Percentiles rank a stretch among this genome's conserved stretches.
Evolutionary conservation across 169 alveolate genomes (phyloP).

Genomic region (Plasmodium reichenowi): DNA sequence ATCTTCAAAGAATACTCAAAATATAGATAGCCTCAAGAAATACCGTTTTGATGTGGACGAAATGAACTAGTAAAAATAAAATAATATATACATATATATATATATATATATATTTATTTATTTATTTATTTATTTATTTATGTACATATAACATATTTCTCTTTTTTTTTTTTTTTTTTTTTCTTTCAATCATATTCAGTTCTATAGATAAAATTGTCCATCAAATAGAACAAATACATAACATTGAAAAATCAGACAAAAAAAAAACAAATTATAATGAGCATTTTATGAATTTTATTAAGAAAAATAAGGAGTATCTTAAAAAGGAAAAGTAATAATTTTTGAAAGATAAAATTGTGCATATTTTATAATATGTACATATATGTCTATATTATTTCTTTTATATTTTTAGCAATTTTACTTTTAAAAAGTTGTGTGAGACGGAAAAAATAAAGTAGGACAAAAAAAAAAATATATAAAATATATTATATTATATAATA

Average conservation of each 20-base stretch:
- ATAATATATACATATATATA: neutral
- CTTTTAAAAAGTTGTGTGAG: constrained; percentile 34
- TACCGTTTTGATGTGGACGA: constrained; percentile 29
- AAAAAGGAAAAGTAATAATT: constrained; percentile 40
- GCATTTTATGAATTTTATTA: constrained; percentile 39
- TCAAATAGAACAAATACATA: constrained; percentile 22
- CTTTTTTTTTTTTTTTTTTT: neutral
- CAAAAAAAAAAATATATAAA: neutral
- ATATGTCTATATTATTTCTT: constrained; percentile 1
- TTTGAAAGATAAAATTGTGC: neutral
- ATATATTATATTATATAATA: neutral
- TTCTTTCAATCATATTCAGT: constrained; percentile 1
- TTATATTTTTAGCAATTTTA: constrained; percentile 16
- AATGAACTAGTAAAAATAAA: constrained; percentile 38
- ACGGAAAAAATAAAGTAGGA: constrained; percentile 53
- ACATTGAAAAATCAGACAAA: constrained; percentile 7
- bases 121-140: no score
- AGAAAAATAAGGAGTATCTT: constrained; percentile 51
- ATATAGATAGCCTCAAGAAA: constrained; percentile 1
- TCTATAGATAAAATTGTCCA: constrained; percentile 65
- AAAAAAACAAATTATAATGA: constrained; percentile 21
- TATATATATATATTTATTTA: neutral
- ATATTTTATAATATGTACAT: neutral
- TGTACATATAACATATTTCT: no score
- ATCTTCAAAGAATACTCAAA: neutral